A percentile compares a stretch with the other conserved stretches of the same genome.
phyloP scores from a whole-genome alignment of 495 filamentous ascomycete genomes.

The Melanomma pulvis-pyrius region DNA sequence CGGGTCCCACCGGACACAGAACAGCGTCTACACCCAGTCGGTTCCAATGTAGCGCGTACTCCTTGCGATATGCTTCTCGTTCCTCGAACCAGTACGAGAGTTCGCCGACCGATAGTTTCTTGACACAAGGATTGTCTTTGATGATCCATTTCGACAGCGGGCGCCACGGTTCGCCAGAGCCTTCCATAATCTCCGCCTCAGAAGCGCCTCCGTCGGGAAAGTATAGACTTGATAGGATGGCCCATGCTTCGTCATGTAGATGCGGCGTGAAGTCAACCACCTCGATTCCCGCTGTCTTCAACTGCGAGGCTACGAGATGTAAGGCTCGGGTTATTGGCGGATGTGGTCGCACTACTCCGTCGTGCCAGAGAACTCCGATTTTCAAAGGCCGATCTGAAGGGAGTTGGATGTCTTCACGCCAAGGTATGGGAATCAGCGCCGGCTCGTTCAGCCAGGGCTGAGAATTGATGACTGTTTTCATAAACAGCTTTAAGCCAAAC shows the following conservation, averaged over 20 bases:
- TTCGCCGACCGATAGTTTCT: constrained; percentile 49
- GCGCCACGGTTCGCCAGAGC: constrained; percentile 60
- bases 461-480: constrained; percentile 58
- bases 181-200: constrained; percentile 52
- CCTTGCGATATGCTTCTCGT: constrained; percentile 60
- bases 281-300: constrained; percentile 55
- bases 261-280: constrained; percentile 69
- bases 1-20: constrained; percentile 63
- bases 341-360: constrained; percentile 71
- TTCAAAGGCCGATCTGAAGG: neutral
- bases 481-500: constrained; percentile 66
- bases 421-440: constrained; percentile 60
- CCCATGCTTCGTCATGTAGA: constrained; percentile 50
- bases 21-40: constrained; percentile 63
- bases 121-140: constrained; percentile 52
- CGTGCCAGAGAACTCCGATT: constrained; percentile 70
- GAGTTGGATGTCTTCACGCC: constrained; percentile 43
- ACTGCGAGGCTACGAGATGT: constrained; percentile 56
- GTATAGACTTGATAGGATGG: constrained; percentile 56
- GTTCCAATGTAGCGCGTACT: constrained; percentile 65
- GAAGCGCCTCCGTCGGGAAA: constrained; percentile 61
- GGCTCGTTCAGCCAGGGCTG: constrained; percentile 68
- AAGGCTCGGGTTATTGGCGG: constrained; percentile 68
- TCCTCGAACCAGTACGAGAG: constrained; percentile 49
- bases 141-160: constrained; percentile 57